Evolutionary conservation across 495 filamentous ascomycete species (phyloP).

Genomic region (Sordaria brevicollis): DNA sequence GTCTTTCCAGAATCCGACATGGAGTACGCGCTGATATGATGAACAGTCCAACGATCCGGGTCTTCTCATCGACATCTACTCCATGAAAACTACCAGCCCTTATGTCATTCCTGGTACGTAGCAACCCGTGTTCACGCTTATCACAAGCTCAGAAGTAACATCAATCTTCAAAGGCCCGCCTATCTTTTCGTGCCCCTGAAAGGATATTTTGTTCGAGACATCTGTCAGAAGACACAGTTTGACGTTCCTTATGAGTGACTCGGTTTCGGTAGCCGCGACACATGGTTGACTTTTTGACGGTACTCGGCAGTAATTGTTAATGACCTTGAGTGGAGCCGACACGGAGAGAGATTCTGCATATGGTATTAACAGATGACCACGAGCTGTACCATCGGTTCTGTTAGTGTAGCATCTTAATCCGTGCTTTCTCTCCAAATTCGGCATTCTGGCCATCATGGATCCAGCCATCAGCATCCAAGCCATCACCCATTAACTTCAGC

Average conservation of each 20-base stretch:
- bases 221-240: not conserved
- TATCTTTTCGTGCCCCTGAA: slow-evolving; percentile 8
- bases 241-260: no score
- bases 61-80: slow-evolving; percentile 37
- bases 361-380: not conserved
- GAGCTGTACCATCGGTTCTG: not conserved
- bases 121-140: not conserved
- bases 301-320: not conserved
- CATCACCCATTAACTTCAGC: not conserved
- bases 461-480: not conserved
- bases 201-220: not conserved
- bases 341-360: not conserved
- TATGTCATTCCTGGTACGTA: slow-evolving; percentile 28
- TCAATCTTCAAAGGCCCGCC: slow-evolving; percentile 3
- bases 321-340: not conserved
- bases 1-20: no score
- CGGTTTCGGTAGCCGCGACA: not conserved
- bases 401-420: not conserved
- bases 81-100: slow-evolving; percentile 16
- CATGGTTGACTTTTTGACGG: not conserved
- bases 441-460: not conserved
- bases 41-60: slow-evolving; percentile 28
- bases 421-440: not conserved
- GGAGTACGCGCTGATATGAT: not conserved
- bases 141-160: not conserved